These are phyloP conservation scores for Rhodotorula sp. DNA, from an alignment of 1,284 basidiomycete genomes.

Conservation along the genomic window DNA sequence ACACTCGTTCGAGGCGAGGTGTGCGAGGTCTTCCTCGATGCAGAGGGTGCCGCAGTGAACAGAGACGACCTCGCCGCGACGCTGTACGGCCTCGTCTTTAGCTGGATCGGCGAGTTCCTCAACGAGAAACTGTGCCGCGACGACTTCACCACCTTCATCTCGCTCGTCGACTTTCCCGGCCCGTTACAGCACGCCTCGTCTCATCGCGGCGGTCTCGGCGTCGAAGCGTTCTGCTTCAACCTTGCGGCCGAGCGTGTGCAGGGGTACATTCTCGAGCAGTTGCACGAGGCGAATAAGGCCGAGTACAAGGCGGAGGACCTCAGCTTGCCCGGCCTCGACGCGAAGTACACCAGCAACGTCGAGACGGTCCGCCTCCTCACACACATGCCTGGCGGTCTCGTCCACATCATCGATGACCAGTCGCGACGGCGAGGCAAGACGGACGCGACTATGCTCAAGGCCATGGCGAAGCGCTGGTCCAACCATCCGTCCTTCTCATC, in stretches of 20 bases:
- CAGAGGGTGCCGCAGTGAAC: constrained; percentile 87
- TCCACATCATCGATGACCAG: constrained; percentile 98
- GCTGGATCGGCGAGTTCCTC: constrained; percentile 94
- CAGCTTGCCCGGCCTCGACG: constrained; percentile 62
- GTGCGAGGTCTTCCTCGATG: constrained; percentile 92
- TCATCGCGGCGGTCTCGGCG: constrained; percentile 74
- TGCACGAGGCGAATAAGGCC: constrained; percentile 68
- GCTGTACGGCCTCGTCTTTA: constrained; percentile 89
- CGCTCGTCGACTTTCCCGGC: constrained; percentile 95
- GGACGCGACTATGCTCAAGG: constrained; percentile 89
- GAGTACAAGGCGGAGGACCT: constrained; percentile 88
- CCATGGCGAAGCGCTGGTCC: constrained; percentile 89
- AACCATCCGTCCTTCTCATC: constrained; percentile 81
- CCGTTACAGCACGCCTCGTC: constrained; percentile 60
- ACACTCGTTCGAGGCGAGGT: constrained; percentile 86
- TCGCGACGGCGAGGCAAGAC: constrained; percentile 84
- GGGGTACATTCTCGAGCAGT: constrained; percentile 71
- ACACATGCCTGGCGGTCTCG: constrained; percentile 82
- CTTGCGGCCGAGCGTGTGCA: constrained; percentile 90
- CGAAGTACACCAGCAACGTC: constrained; percentile 82
- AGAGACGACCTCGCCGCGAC: constrained; percentile 90
- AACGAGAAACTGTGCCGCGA: constrained; percentile 91
- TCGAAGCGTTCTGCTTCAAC: constrained; percentile 96
- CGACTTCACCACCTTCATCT: constrained; percentile 86
- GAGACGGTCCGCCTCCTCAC: constrained; percentile 85